Evolutionary conservation across 352 stramenopile genomes (phyloP).

Genomic region (Blastocystis sp.): DNA sequence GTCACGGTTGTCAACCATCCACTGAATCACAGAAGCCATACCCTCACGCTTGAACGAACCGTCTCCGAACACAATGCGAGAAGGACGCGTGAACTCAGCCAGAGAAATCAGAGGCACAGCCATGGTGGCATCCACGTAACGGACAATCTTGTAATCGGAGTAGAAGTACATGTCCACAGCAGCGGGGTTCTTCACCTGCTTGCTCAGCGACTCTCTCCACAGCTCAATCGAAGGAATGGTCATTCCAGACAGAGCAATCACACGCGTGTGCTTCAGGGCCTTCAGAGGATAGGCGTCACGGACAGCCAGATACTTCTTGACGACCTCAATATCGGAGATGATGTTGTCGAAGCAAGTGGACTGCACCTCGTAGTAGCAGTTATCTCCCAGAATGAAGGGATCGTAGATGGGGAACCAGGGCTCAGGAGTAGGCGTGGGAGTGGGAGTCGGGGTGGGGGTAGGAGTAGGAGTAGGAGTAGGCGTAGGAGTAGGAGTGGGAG

Average conservation of each 20-base stretch:
- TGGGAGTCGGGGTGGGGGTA: background rate
- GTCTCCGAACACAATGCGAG: background rate
- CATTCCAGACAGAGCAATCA: background rate
- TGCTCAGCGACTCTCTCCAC: background rate
- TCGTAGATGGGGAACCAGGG: slow-evolving; percentile 31
- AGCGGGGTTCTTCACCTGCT: background rate
- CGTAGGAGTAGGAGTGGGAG: background rate
- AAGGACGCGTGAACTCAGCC: background rate
- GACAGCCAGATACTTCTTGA: background rate
- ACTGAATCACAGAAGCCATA: background rate
- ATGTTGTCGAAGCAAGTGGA: background rate
- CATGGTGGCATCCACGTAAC: background rate
- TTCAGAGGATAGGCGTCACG: background rate
- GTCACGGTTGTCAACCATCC: background rate
- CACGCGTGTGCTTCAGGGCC: background rate
- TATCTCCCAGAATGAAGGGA: slow-evolving; percentile 30
- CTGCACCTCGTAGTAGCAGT: background rate
- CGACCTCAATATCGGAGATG: background rate
- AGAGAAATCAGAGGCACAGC: background rate
- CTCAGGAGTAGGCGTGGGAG: background rate
- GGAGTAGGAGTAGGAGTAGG: background rate
- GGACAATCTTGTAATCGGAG: background rate
- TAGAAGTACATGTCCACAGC: background rate
- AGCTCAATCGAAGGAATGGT: background rate
- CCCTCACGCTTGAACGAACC: background rate